Conservation (phyloP, 2,329 filamentous ascomycete species). For the Myriosclerotinia scirpicola region DNA sequence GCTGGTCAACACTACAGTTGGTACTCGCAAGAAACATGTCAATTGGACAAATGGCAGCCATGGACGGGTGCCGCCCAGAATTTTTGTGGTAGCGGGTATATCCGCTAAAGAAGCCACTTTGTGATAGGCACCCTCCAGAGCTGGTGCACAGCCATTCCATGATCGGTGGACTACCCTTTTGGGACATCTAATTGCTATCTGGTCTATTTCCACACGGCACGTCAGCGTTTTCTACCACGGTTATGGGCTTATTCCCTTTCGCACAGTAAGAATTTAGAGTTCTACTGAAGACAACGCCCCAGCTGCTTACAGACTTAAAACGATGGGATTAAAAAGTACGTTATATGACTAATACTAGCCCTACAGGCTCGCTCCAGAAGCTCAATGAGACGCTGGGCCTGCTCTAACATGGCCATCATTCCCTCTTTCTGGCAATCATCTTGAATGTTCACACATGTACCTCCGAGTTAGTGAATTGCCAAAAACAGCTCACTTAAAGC, state of each 20-base stretch:
- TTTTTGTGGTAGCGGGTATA: slow-evolving; percentile 21
- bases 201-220: slow-evolving; percentile 18
- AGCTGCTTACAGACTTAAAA: slow-evolving; percentile 20
- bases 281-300: slow-evolving; percentile 8
- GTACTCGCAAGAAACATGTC: slow-evolving; percentile 9
- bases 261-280: slow-evolving; percentile 21
- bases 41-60: slow-evolving; percentile 19
- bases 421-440: slow-evolving; percentile 15
- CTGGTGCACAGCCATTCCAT: slow-evolving; percentile 20
- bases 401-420: slow-evolving; percentile 11
- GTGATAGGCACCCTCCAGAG: slow-evolving; percentile 20
- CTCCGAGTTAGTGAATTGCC: not conserved
- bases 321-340: slow-evolving; percentile 15
- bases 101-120: slow-evolving; percentile 17
- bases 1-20: slow-evolving; percentile 21
- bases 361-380: slow-evolving; percentile 4
- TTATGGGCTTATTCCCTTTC: slow-evolving; percentile 4
- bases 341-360: slow-evolving; percentile 19
- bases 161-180: slow-evolving; percentile 18
- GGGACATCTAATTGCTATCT: slow-evolving; percentile 16
- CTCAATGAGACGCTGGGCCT: slow-evolving; percentile 12
- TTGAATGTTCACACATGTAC: slow-evolving; percentile 11
- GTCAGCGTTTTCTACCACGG: slow-evolving; percentile 5
- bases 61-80: slow-evolving; percentile 17
- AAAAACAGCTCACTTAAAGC: slow-evolving; percentile 11